phyloP scores from a whole-genome alignment of 441 rosid species.

The Erysimum cheiri region DNA sequence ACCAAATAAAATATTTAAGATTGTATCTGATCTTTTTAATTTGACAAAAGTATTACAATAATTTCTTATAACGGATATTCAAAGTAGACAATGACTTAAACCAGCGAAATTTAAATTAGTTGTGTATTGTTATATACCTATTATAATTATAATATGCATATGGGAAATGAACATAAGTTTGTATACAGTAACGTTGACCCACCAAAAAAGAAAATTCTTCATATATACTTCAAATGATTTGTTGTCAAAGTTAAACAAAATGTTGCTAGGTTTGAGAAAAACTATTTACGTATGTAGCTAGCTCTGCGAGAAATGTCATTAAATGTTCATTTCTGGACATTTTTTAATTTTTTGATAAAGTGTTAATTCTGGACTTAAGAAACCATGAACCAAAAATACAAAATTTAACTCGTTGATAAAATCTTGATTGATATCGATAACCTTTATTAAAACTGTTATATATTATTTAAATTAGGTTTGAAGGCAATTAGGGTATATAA shows the following conservation, averaged over 20 bases:
- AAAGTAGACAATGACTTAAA: neutral
- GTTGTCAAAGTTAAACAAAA: neutral
- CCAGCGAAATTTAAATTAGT: neutral
- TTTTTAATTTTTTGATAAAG: no score
- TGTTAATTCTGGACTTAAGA: no score
- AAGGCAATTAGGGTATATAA: conserved; percentile 36
- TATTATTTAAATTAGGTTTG: conserved; percentile 26
- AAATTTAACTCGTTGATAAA: neutral
- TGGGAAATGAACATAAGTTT: no score
- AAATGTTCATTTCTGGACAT: no score
- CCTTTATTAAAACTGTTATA: neutral
- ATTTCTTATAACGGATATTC: conserved; percentile 11
- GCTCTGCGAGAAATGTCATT: neutral
- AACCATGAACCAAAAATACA: no score
- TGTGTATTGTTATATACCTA: neutral
- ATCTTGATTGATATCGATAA: neutral
- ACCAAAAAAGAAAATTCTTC: no score
- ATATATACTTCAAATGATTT: no score
- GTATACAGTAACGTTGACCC: no score
- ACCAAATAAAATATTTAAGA: conserved; percentile 17
- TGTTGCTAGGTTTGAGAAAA: conserved; percentile 18
- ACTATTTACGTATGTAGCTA: neutral
- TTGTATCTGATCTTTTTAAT: conserved; percentile 14
- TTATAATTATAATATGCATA: neutral
- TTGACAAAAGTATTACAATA: conserved; percentile 36